phyloP scores from a whole-genome alignment of 768 basidiomycete species.

The Leccinum pellstonianum region DNA sequence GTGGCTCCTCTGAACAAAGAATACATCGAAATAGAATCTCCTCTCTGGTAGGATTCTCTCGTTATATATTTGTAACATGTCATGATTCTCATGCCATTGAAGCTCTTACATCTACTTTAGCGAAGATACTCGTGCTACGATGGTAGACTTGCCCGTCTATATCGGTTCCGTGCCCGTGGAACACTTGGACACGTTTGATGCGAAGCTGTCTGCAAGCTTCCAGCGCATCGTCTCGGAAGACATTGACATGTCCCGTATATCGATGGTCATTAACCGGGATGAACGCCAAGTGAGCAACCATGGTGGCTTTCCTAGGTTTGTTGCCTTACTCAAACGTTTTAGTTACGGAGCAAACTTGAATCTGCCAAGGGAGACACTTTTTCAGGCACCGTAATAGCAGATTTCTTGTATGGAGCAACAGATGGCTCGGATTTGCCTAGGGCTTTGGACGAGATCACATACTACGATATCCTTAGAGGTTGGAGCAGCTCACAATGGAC shows the following conservation, averaged over 20 bases:
- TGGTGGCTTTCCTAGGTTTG: background rate
- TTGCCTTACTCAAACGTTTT: background rate
- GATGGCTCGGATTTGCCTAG: conserved; percentile 76
- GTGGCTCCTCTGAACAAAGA: conserved; percentile 86
- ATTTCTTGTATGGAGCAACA: conserved; percentile 82
- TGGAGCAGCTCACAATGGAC: conserved; percentile 83
- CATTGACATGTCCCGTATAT: conserved; percentile 89
- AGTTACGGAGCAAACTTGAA: conserved; percentile 85
- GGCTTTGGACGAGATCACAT: conserved; percentile 75
- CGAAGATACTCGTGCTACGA: conserved; percentile 71
- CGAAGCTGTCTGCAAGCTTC: conserved; percentile 66
- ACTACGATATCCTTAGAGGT: conserved; percentile 60
- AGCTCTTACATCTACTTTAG: conserved; percentile 87
- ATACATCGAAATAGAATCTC: conserved; percentile 87
- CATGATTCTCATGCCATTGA: conserved; percentile 13
- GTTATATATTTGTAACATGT: background rate
- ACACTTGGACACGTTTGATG: conserved; percentile 69
- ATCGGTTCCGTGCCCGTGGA: conserved; percentile 83
- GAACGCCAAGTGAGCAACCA: conserved; percentile 67
- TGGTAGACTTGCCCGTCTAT: conserved; percentile 72
- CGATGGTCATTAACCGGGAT: conserved; percentile 80
- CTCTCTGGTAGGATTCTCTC: conserved; percentile 63
- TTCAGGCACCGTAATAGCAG: conserved; percentile 68
- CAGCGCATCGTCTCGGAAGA: conserved; percentile 67
- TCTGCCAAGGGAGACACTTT: conserved; percentile 81